A percentile compares a stretch with the other conserved stretches of the same genome.
Evolutionary conservation across 2,329 filamentous ascomycete species (phyloP).

Genomic region (Aspergillus quadricinctus): DNA sequence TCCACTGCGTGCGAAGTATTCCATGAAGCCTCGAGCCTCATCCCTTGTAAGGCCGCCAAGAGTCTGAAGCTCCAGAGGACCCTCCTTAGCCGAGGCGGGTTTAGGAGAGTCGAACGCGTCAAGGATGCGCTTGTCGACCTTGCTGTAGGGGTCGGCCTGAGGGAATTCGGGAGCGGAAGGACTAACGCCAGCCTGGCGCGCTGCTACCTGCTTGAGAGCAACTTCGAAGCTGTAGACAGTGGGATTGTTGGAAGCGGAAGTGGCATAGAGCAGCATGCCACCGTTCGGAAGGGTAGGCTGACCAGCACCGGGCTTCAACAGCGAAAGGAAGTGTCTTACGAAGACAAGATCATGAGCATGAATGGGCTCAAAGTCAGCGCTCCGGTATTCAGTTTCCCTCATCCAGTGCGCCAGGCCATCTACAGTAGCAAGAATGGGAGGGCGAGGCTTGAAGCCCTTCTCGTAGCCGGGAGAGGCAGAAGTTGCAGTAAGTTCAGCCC

Average conservation of each 20-base stretch:
- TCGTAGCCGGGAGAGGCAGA: constrained; percentile 40
- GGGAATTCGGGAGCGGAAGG: constrained; percentile 40
- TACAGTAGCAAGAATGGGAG: constrained; percentile 67
- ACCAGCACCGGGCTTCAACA: constrained; percentile 48
- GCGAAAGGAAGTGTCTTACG: constrained; percentile 68
- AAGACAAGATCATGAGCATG: constrained; percentile 83
- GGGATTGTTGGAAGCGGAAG: constrained; percentile 66
- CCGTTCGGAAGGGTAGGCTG: constrained; percentile 59
- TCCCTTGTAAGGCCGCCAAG: constrained; percentile 66
- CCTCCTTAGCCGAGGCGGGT: constrained; percentile 21
- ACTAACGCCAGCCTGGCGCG: constrained; percentile 37
- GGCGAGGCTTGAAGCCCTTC: constrained; percentile 45
- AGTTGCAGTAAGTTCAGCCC: constrained; percentile 66
- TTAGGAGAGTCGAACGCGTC: constrained; percentile 36
- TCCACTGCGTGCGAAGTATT: constrained; percentile 89
- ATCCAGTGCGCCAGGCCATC: constrained; percentile 82
- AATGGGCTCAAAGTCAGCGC: constrained; percentile 65
- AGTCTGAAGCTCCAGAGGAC: constrained; percentile 46
- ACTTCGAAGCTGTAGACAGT: constrained; percentile 63
- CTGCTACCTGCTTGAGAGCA: constrained; percentile 52
- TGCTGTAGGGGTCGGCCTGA: constrained; percentile 49
- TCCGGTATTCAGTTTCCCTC: constrained; percentile 70
- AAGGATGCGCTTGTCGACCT: constrained; percentile 51
- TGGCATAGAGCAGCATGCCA: constrained; percentile 72
- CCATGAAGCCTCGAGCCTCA: constrained; percentile 76